phyloP scores from a whole-genome alignment of 1,284 basidiomycete genomes.

The Cronartium quercuum region DNA sequence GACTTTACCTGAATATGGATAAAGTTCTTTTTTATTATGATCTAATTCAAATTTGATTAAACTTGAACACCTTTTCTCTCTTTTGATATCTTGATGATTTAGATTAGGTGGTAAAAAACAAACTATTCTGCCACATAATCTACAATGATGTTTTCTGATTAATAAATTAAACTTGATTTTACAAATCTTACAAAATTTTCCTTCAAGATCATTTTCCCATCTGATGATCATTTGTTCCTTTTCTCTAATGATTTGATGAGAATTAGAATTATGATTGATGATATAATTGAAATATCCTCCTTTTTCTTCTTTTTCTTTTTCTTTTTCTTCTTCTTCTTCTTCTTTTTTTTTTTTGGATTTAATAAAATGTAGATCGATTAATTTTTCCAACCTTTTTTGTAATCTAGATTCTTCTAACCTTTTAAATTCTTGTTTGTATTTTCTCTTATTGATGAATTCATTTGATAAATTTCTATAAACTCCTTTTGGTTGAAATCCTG shows the following conservation, averaged over 20 bases:
- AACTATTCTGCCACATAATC: constrained; percentile 84
- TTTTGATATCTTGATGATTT: neutral
- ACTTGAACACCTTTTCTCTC: constrained; percentile 13
- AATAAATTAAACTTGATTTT: constrained; percentile 72
- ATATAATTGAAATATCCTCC: constrained; percentile 1
- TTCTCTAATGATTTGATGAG: constrained; percentile 24
- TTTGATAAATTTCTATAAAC: constrained; percentile 66
- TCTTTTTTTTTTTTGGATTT: neutral
- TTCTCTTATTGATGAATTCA: constrained; percentile 63
- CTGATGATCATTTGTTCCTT: constrained; percentile 84
- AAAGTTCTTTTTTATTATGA: neutral
- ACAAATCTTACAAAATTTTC: constrained; percentile 58
- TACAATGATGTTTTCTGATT: constrained; percentile 93
- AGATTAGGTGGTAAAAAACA: constrained; percentile 67
- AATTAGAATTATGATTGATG: neutral
- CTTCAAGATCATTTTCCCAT: constrained; percentile 78
- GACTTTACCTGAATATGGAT: neutral
- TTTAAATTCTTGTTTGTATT: constrained; percentile 17
- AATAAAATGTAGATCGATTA: constrained; percentile 17
- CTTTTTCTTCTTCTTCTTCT: neutral
- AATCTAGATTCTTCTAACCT: constrained; percentile 22
- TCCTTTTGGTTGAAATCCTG: constrained; percentile 74
- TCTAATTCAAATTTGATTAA: constrained; percentile 25
- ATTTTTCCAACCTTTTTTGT: constrained; percentile 28
- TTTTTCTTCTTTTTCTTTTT: neutral